Conservation (phyloP, 2,329 filamentous ascomycete species). For the Ophioceras dolichostomum region DNA sequence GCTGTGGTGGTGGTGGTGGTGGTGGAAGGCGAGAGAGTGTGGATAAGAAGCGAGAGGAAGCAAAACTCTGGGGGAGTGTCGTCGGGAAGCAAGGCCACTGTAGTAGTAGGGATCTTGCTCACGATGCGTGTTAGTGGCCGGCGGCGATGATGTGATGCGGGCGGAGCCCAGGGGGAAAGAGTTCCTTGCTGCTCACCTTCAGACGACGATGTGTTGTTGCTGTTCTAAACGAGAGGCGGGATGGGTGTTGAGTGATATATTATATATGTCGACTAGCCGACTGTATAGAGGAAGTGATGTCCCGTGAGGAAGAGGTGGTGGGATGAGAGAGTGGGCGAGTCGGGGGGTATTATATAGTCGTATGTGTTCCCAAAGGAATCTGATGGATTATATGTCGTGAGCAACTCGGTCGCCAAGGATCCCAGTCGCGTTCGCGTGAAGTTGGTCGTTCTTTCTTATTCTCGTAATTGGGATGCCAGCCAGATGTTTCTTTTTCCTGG, state of each 20-base stretch:
- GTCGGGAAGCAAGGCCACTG: background rate
- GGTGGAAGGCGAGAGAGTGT: slow-evolving; percentile 4
- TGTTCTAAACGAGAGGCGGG: background rate
- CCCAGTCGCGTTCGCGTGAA: background rate
- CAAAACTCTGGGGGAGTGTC: background rate
- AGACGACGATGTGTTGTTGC: background rate
- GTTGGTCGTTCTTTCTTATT: background rate
- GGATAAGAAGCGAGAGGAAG: slow-evolving; percentile 5
- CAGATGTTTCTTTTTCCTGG: background rate
- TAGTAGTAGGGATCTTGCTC: background rate
- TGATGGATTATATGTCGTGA: background rate
- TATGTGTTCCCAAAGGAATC: background rate
- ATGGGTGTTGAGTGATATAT: background rate
- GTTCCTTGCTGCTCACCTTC: background rate
- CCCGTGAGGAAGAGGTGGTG: background rate
- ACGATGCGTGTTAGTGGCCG: background rate
- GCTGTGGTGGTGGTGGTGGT: background rate
- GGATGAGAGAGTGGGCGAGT: background rate
- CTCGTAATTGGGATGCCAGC: background rate
- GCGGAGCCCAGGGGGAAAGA: no score
- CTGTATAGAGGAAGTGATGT: no score
- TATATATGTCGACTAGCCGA: no score
- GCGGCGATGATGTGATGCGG: background rate
- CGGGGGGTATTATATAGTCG: background rate
- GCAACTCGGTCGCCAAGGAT: background rate